A percentile compares a stretch with the other conserved stretches of the same genome.
Conservation (phyloP, 2,329 filamentous ascomycete species). For the Colletotrichum australisinense region DNA sequence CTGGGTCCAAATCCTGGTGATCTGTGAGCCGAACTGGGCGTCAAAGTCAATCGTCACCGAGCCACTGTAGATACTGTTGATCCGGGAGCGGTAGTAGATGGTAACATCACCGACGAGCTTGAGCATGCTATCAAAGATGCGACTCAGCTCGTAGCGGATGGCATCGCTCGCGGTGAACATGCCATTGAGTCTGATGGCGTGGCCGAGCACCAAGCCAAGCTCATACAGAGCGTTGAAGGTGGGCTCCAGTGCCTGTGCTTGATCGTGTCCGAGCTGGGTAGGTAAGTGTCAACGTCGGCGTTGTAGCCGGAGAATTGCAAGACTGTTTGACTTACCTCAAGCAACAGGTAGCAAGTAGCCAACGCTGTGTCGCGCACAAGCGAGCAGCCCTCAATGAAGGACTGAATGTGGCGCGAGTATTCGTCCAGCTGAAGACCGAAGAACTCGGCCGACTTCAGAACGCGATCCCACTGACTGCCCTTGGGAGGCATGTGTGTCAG, state of each 20-base stretch:
- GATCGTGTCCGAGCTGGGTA: slow-evolving; percentile 49
- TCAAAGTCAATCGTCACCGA: slow-evolving; percentile 49
- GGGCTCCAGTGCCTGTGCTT: slow-evolving; percentile 50
- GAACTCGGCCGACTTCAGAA: slow-evolving; percentile 53
- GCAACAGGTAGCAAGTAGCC: slow-evolving; percentile 50
- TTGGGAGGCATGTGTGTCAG: slow-evolving; percentile 53
- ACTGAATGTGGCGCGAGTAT: slow-evolving; percentile 48
- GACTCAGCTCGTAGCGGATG: slow-evolving; percentile 46
- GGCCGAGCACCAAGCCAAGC: slow-evolving; percentile 49
- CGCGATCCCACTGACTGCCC: slow-evolving; percentile 54
- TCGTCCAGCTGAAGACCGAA: slow-evolving; percentile 52
- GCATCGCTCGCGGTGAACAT: slow-evolving; percentile 46
- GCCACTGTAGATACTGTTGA: slow-evolving; percentile 43
- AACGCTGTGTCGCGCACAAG: slow-evolving; percentile 44
- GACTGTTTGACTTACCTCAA: slow-evolving; percentile 45
- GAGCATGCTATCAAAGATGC: slow-evolving; percentile 50
- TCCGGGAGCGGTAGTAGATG: slow-evolving; percentile 48
- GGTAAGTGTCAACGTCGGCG: not conserved
- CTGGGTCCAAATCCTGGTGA: slow-evolving; percentile 48
- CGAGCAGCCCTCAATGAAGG: slow-evolving; percentile 39
- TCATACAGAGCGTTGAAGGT: slow-evolving; percentile 53
- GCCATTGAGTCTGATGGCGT: slow-evolving; percentile 49
- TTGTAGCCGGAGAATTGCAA: not conserved
- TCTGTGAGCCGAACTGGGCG: slow-evolving; percentile 46
- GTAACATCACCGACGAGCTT: slow-evolving; percentile 48